phyloP scores from a whole-genome alignment of 2,329 filamentous ascomycete genomes.

The Arthroderma sp. region DNA sequence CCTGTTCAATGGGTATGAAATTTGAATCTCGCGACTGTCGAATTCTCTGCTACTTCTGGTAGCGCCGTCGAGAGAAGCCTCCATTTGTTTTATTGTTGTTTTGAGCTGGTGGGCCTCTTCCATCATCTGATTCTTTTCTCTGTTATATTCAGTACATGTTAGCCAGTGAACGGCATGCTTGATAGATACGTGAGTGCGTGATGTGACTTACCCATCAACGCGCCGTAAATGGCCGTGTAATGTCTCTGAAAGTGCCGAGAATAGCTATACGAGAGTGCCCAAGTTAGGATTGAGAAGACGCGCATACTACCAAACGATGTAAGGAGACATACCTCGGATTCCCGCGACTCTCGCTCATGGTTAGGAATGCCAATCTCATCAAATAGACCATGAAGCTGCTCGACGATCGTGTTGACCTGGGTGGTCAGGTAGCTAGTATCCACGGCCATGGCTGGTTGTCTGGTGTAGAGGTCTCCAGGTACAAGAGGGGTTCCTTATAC shows the following conservation, averaged over 20 bases:
- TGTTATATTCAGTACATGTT: conserved; percentile 18
- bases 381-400: conserved; percentile 84
- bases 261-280: conserved; percentile 49
- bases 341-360: conserved; percentile 82
- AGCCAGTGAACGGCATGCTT: not conserved
- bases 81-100: conserved; percentile 83
- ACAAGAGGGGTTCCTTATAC: not conserved
- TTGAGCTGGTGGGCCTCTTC: conserved; percentile 81
- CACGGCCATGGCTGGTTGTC: conserved; percentile 43
- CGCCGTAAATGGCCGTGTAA: conserved; percentile 78
- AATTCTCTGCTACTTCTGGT: conserved; percentile 52
- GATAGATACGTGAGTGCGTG: not conserved
- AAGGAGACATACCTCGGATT: conserved; percentile 61
- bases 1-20: conserved; percentile 70
- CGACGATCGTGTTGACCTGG: conserved; percentile 89
- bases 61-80: conserved; percentile 69
- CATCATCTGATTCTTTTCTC: conserved; percentile 81
- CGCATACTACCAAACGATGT: not conserved
- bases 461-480: not conserved
- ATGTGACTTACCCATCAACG: conserved; percentile 51
- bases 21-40: conserved; percentile 49
- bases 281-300: conserved; percentile 9
- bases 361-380: conserved; percentile 93
- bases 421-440: conserved; percentile 87
- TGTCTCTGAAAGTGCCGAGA: conserved; percentile 80